Base-by-base conservation (phyloP, 805 yeast genomes). In the Candida silvicultrix region DNA sequence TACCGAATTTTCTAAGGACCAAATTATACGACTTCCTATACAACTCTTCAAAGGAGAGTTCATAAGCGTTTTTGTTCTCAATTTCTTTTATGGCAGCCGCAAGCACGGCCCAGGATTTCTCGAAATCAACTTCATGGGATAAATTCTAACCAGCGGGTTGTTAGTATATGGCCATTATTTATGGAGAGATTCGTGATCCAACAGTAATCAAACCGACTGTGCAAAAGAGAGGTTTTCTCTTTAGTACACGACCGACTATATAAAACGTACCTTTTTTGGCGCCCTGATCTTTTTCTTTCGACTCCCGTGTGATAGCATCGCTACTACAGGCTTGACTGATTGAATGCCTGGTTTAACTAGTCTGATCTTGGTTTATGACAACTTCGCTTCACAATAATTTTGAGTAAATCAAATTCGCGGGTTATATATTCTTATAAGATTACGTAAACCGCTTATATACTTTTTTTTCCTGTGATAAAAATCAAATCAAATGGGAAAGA, bases 11-110 rank as follows among this genome's bases (percentile, higher is more conserved):
- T 46, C 83, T 69, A 28, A 89, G 65, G 2, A 89, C 96, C 41
- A 89, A 57, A 29, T 81, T 78, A 60, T 89, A 89, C 0, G 95
- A 86, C 22, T 81, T 80, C 44, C 95, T 68, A 62, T 90, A 90
- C 0, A 89, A 70, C 53, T 83, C 87, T 56, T 89, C 96, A 59
- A 87, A 89, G 1, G 94, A 85, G 23, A 89, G 67, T 46, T 77
- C 75, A 4, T 86, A 77, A 8, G 89, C 89, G 57, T 85, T 79
- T 54, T 85, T 81, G 38, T 73, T 70, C 57, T 81, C 85, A 45
- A 90, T 89, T 54, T 83, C 85, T 15, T 59, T 65, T 32, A 89
- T 82, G 19, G 96, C 96, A 35, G 74, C 69, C 8, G 83, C 65
- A 19, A 89, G 67, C 0, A 77, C 68, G 1, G 58, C 57, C 96